phyloP scores from a whole-genome alignment of 371 early-diverging fungal species.

The Mucor circinelloides region DNA sequence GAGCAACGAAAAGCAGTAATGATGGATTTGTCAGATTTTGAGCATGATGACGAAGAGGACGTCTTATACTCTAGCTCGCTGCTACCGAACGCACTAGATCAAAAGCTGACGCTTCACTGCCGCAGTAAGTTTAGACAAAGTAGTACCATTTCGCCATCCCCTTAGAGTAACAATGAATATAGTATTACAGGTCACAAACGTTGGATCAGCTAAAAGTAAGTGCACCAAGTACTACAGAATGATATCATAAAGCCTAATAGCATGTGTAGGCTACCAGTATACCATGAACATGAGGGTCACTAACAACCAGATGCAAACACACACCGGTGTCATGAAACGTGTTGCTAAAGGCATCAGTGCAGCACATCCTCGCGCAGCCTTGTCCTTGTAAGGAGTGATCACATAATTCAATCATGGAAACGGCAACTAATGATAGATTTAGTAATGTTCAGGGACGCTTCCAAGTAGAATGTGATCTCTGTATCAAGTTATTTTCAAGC shows the following conservation, averaged over 20 bases:
- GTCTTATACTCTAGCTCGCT: background rate
- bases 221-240: background rate
- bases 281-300: slow-evolving; percentile 7
- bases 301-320: slow-evolving; percentile 11
- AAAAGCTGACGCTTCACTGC: slow-evolving; percentile 13
- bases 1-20: background rate
- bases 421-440: background rate
- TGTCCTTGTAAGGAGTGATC: slow-evolving; percentile 14
- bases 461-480: slow-evolving; percentile 16
- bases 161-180: slow-evolving; percentile 9
- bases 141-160: background rate
- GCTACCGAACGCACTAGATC: background rate
- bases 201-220: slow-evolving; percentile 19
- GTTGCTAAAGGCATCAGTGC: slow-evolving; percentile 20
- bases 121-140: slow-evolving; percentile 7
- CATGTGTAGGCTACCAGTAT: slow-evolving; percentile 9
- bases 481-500: slow-evolving; percentile 1
- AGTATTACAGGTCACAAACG: slow-evolving; percentile 23
- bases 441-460: slow-evolving; percentile 21
- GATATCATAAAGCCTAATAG: background rate
- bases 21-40: slow-evolving; percentile 7
- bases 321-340: slow-evolving; percentile 12
- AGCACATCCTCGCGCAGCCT: slow-evolving; percentile 19
- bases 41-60: slow-evolving; percentile 5
- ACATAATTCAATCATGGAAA: no score